Conservation (phyloP, 2,329 filamentous ascomycete species). For the Alternaria gansuensis region DNA sequence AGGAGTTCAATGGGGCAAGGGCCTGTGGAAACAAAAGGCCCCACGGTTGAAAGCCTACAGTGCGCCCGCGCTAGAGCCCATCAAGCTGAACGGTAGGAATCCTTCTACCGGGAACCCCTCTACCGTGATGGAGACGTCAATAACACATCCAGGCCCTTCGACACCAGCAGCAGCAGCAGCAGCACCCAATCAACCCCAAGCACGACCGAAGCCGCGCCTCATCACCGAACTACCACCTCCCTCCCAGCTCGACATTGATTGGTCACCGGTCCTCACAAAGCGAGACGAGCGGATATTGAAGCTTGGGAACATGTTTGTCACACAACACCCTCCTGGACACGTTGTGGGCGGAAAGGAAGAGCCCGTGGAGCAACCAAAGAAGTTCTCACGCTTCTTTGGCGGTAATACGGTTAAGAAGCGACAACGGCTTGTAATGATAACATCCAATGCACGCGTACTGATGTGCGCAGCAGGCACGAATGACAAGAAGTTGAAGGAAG, state of each 20-base stretch:
- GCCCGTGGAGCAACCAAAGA: slow-evolving; percentile 72
- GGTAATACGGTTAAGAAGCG: slow-evolving; percentile 91
- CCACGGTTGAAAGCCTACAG: slow-evolving; percentile 86
- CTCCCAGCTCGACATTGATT: slow-evolving; percentile 64
- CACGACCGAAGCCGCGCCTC: slow-evolving; percentile 71
- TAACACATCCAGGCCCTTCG: slow-evolving; percentile 43
- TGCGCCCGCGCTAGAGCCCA: slow-evolving; percentile 76
- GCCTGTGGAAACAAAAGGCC: slow-evolving; percentile 87
- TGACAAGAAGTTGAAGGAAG: slow-evolving; percentile 93
- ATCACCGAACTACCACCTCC: slow-evolving; percentile 90
- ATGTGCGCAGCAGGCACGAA: slow-evolving; percentile 91
- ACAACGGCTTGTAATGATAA: slow-evolving; percentile 93
- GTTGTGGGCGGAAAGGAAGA: slow-evolving; percentile 76
- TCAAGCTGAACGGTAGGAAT: slow-evolving; percentile 56
- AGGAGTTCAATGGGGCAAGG: slow-evolving; percentile 82
- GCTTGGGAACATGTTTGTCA: slow-evolving; percentile 87
- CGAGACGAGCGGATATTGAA: slow-evolving; percentile 95
- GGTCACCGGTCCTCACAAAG: slow-evolving; percentile 92
- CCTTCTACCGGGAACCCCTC: slow-evolving; percentile 19
- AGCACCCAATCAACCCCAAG: slow-evolving; percentile 30
- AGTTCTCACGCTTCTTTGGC: slow-evolving; percentile 92
- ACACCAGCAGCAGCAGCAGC: slow-evolving; percentile 31
- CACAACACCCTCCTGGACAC: slow-evolving; percentile 78
- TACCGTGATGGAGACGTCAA: slow-evolving; percentile 16
- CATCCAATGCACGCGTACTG: slow-evolving; percentile 87